Percentiles rank a stretch among this genome's conserved stretches.
Conservation (phyloP, 1,139 yeast species). For the Candida dubliniensis region DNA sequence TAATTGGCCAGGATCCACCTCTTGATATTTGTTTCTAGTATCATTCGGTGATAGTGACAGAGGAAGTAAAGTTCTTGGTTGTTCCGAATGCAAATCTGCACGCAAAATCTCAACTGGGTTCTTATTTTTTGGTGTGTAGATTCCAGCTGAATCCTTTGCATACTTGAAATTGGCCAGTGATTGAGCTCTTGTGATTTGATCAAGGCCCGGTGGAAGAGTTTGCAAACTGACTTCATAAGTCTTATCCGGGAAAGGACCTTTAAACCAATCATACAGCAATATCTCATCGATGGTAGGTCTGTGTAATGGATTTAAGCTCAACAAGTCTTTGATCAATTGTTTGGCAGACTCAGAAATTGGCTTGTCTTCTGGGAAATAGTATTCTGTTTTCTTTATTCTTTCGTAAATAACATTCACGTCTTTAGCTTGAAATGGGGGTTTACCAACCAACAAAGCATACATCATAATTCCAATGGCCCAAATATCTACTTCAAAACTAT, state of each 20-base stretch:
- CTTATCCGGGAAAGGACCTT: conserved; percentile 78
- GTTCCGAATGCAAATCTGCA: conserved; percentile 69
- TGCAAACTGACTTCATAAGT: conserved; percentile 63
- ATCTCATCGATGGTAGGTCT: conserved; percentile 84
- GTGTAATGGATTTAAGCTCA: conserved; percentile 73
- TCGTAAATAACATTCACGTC: conserved; percentile 93
- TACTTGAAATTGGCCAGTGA: conserved; percentile 69
- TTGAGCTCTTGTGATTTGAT: conserved; percentile 55
- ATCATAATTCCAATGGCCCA: conserved; percentile 98
- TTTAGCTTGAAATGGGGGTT: conserved; percentile 96
- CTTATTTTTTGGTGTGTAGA: conserved; percentile 53
- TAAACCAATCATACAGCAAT: conserved; percentile 80
- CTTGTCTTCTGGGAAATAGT: conserved; percentile 74
- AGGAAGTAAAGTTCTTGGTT: conserved; percentile 73
- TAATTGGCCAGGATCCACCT: conserved; percentile 49
- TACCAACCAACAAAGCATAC: conserved; percentile 86
- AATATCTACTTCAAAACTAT: conserved; percentile 89
- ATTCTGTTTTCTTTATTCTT: conserved; percentile 82
- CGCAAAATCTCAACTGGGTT: conserved; percentile 70
- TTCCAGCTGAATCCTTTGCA: conserved; percentile 65
- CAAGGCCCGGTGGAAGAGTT: conserved; percentile 58
- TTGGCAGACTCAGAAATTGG: conserved; percentile 72
- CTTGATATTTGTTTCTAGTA: conserved; percentile 84
- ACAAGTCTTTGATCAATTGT: conserved; percentile 65
- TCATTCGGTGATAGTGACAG: conserved; percentile 91